Evolutionary conservation across 352 stramenopile genomes (phyloP), one percentile per base, ranked within the genome.

Genomic region (Globisporangium recalcitrans): DNA sequence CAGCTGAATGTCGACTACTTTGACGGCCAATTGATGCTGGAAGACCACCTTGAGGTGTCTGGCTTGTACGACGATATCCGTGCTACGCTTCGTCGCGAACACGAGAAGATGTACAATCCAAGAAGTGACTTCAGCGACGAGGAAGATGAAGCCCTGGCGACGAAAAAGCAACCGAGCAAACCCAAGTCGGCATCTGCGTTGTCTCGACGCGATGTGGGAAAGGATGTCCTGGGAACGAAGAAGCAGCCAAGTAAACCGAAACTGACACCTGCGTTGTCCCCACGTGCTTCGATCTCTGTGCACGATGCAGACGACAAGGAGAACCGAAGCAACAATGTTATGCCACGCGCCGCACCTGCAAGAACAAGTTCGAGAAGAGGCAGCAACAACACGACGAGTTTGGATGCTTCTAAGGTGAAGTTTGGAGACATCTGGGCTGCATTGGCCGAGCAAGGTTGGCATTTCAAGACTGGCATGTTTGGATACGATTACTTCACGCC

Each of bases 401-500:
- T 32, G 13, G n/a, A 31, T 5, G 53, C 16, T 0, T 64, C 51
- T 1, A 64, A 80, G n/a, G 71, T 85, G n/a, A 88, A 86, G 46
- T 91, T 88, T 54, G 79, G 76, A 6, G 58, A 75, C 11, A 77
- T 91, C 55, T 91, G 82, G 82, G 38, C 53, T 9, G 53, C 74
- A 29, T 52, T 91, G n/a, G 51, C 61, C 3, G 58, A 77, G 38
- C 61, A 84, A 60, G 80, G 80, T 4, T 91, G 82, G 82, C 71
- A 85, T 34, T 80, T 76, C 40, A 63, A 59, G 19, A 27, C 34
- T 52, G 62, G 77, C 5, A 49, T n/a, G 6, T 67, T 90, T 4
- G 80, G 77, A 21, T 91, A 80, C 52, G 51, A 57, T 19, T 57
- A 87, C 70, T 88, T 88, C 67, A 87, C 75, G 57, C 82, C 82